phyloP scores from a whole-genome alignment of 257 asterid species.

The Solanum chmielewskii region DNA sequence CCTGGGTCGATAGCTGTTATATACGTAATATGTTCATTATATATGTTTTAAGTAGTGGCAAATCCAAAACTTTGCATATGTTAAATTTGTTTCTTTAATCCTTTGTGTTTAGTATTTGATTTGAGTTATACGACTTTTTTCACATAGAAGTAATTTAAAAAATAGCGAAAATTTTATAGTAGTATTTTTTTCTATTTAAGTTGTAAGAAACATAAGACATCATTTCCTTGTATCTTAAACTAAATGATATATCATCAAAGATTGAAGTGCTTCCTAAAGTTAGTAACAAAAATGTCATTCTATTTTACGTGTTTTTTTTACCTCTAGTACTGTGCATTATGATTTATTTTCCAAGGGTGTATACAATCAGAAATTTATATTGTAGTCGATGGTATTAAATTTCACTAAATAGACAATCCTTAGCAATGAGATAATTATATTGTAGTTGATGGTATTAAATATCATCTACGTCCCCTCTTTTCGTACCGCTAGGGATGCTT shows the following conservation, averaged over 20 bases:
- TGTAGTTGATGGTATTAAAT: not conserved
- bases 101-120: not conserved
- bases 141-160: too few relatives aligned
- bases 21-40: not conserved
- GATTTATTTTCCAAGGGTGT: not conserved
- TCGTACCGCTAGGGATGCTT: too few relatives aligned
- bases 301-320: too few relatives aligned
- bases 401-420: not conserved
- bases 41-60: not conserved
- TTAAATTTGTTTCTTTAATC: not conserved
- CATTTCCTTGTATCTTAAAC: not conserved
- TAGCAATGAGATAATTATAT: not conserved
- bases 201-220: not conserved
- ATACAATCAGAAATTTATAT: too few relatives aligned
- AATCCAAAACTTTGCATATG: not conserved
- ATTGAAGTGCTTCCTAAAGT: not conserved
- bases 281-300: too few relatives aligned
- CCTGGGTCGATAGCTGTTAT: not conserved
- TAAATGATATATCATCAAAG: not conserved
- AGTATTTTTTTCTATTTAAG: not conserved
- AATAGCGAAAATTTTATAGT: not conserved
- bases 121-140: not conserved
- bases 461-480: too few relatives aligned
- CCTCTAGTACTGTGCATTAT: not conserved
- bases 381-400: too few relatives aligned